Evolutionary conservation across 208 protist genomes (phyloP).

Genomic region (Plasmodiophora brassicae): DNA sequence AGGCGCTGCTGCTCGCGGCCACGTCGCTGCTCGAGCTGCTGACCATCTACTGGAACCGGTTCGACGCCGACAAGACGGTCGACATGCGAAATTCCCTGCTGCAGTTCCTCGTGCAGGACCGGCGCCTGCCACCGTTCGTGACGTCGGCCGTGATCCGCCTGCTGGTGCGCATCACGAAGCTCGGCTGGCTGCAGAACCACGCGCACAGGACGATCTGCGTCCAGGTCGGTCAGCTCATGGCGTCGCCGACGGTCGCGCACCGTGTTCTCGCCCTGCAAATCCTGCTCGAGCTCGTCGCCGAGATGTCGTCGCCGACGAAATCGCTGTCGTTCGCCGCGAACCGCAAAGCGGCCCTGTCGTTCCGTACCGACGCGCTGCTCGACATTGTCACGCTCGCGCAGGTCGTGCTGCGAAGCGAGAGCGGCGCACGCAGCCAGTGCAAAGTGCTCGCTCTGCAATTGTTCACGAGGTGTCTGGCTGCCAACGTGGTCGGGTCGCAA

Average conservation of each 20-base stretch:
- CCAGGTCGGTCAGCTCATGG: not conserved
- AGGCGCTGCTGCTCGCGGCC: not conserved
- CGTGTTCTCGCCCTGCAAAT: not conserved
- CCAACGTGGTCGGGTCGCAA: too few species aligned
- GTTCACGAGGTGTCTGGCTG: too few species aligned
- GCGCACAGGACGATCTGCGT: not conserved
- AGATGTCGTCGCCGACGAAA: not conserved
- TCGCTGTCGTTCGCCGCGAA: not conserved
- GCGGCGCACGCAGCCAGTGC: too few species aligned
- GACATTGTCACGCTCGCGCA: not conserved
- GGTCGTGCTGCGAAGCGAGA: too few species aligned
- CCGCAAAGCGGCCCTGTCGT: not conserved
- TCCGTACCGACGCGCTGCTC: not conserved
- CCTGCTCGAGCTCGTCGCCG: not conserved
- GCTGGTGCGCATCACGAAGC: not conserved
- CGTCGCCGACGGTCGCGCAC: not conserved
- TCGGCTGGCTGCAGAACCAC: not conserved
- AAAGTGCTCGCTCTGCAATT: too few species aligned
- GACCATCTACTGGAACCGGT: not conserved
- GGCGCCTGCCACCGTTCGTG: not conserved
- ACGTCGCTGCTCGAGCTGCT: not conserved
- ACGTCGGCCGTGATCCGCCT: not conserved
- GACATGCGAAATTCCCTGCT: constrained; percentile 16
- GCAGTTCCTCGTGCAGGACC: not conserved
- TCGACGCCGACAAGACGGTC: not conserved